Evolutionary conservation across 441 rosid species (phyloP).

Genomic region (Erodium moschatum): DNA sequence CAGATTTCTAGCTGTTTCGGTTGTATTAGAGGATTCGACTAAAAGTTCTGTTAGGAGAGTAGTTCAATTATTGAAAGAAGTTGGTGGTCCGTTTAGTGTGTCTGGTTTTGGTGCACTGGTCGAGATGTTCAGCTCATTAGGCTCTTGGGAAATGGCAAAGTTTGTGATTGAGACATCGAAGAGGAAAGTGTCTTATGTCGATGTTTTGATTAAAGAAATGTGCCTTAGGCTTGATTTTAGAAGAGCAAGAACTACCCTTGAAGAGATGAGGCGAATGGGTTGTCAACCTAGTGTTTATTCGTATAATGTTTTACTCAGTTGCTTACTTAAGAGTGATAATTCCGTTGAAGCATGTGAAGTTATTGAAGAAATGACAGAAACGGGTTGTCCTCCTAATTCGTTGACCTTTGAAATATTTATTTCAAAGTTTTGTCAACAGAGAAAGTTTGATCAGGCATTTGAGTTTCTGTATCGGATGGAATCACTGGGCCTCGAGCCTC

Average conservation of each 20-base stretch:
- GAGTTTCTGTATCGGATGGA: slow-evolving; percentile 27
- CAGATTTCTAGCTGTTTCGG: slow-evolving; percentile 28
- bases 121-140: slow-evolving; percentile 30
- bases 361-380: slow-evolving; percentile 32
- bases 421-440: slow-evolving; percentile 22
- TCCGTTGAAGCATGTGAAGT: slow-evolving; percentile 25
- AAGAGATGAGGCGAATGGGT: slow-evolving; percentile 36
- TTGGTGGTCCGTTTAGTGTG: slow-evolving; percentile 32
- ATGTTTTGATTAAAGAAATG: slow-evolving; percentile 29
- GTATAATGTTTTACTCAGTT: slow-evolving; percentile 39
- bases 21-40: slow-evolving; percentile 18
- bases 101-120: slow-evolving; percentile 40
- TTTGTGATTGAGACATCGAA: slow-evolving; percentile 31
- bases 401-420: slow-evolving; percentile 48
- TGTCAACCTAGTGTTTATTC: slow-evolving; percentile 21
- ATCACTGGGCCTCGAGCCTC: slow-evolving; percentile 34
- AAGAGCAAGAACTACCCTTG: slow-evolving; percentile 27
- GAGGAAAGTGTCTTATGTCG: slow-evolving; percentile 31
- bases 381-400: slow-evolving; percentile 36
- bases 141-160: slow-evolving; percentile 32
- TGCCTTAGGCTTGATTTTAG: slow-evolving; percentile 30
- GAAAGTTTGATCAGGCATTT: slow-evolving; percentile 30
- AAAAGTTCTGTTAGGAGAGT: slow-evolving; percentile 24
- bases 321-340: slow-evolving; percentile 27
- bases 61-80: slow-evolving; percentile 30